phyloP scores from a whole-genome alignment of 768 basidiomycete genomes.

The Phaeotremella fagi region DNA sequence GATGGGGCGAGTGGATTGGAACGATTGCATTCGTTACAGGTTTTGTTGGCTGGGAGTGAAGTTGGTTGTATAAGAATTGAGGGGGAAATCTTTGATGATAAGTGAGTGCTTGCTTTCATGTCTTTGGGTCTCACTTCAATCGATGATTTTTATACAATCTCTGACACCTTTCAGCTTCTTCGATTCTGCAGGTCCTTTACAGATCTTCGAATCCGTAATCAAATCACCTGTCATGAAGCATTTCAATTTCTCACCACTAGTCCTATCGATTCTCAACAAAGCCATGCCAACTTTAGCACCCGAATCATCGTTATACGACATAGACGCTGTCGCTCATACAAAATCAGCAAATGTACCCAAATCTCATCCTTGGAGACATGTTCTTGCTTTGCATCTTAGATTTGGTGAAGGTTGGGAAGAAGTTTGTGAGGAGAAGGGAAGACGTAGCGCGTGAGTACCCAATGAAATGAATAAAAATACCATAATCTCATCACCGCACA shows the following conservation, averaged over 20 bases:
- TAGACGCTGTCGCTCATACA: constrained; percentile 12
- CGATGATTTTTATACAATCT: no score
- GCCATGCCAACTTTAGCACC: constrained; percentile 31
- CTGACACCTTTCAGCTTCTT: constrained; percentile 33
- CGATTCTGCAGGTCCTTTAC: constrained; percentile 35
- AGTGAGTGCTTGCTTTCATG: constrained; percentile 27
- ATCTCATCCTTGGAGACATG: constrained; percentile 31
- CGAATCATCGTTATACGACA: constrained; percentile 21
- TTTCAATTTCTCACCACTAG: constrained; percentile 40
- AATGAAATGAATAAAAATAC: background rate
- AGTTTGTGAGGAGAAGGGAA: constrained; percentile 31
- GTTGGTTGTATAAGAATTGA: constrained; percentile 35
- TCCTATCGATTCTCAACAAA: constrained; percentile 38
- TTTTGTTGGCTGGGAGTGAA: constrained; percentile 31
- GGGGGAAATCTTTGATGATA: constrained; percentile 40
- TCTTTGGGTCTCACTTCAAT: no score
- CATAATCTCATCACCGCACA: no score
- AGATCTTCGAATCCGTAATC: constrained; percentile 34
- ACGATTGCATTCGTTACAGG: constrained; percentile 36
- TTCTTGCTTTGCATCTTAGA: constrained; percentile 44
- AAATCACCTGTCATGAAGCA: constrained; percentile 44
- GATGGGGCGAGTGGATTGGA: constrained; percentile 21
- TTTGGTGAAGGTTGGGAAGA: constrained; percentile 30
- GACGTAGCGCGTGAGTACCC: constrained; percentile 31
- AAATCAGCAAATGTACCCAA: constrained; percentile 14